Conservation (phyloP, 768 basidiomycete genomes). For the Pleurotus eryngii region DNA sequence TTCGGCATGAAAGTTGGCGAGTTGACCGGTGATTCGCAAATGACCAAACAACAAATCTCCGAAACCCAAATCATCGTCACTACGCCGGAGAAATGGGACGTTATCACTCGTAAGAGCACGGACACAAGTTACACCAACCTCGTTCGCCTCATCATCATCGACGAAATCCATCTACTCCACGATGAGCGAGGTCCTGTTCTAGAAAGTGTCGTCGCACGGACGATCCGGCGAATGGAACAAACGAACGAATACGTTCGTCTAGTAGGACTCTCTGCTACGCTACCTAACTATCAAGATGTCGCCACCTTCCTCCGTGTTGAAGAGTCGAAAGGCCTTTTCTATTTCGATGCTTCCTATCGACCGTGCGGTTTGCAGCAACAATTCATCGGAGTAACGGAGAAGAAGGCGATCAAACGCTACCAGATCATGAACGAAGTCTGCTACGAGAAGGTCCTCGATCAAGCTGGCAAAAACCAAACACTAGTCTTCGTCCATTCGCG, state of each 20-base stretch:
- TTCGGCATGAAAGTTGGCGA: conserved; percentile 87
- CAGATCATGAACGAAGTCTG: conserved; percentile 99
- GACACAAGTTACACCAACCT: conserved; percentile 97
- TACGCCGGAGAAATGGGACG: conserved; percentile 99
- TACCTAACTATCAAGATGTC: conserved; percentile 99
- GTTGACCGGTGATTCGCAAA: conserved; percentile 94
- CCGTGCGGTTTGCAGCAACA: conserved; percentile 96
- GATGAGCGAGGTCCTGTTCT: conserved; percentile 98
- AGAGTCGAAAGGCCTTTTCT: conserved; percentile 88
- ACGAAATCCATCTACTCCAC: conserved; percentile 96
- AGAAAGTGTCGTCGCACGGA: conserved; percentile 86
- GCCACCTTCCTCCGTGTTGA: conserved; percentile 97
- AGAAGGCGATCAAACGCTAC: conserved; percentile 98
- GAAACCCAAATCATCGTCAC: conserved; percentile 99
- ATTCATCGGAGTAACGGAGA: conserved; percentile 97
- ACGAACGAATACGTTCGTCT: conserved; percentile 90
- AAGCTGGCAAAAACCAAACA: conserved; percentile 83
- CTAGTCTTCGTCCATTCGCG: conserved; percentile 98
- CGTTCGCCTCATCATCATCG: conserved; percentile 93
- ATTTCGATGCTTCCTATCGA: conserved; percentile 92
- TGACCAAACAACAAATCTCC: conserved; percentile 96
- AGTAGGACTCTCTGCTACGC: conserved; percentile 91
- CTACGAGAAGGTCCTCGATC: conserved; percentile 97
- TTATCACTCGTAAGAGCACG: conserved; percentile 96
- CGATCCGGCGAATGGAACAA: conserved; percentile 92